phyloP scores from a whole-genome alignment of 139 green algal species.

The Picochlorum costavermella region DNA sequence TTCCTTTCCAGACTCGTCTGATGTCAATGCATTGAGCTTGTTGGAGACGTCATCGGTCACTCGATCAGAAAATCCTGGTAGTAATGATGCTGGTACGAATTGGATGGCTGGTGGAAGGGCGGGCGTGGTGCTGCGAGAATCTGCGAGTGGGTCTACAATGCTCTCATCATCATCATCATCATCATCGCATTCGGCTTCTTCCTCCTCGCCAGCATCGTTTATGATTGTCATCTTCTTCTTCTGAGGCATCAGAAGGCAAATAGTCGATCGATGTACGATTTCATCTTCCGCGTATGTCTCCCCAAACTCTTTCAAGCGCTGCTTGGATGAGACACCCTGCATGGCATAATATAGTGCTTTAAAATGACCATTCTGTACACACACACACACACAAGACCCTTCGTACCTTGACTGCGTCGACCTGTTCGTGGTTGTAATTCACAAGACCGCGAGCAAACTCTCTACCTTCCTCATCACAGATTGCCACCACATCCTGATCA shows the following conservation, averaged over 20 bases:
- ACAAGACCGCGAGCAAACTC: constrained; percentile 76
- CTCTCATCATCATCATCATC: constrained; percentile 17
- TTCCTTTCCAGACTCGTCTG: neutral
- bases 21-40: neutral
- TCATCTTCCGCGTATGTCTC: constrained; percentile 42
- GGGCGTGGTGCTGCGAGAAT: constrained; percentile 1
- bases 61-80: neutral
- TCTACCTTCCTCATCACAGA: constrained; percentile 54
- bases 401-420: constrained; percentile 29
- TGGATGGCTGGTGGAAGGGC: neutral
- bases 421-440: constrained; percentile 60
- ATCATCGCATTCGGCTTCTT: constrained; percentile 3
- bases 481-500: constrained; percentile 56
- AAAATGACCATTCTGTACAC: too few relatives aligned
- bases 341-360: neutral
- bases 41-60: neutral
- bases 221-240: neutral
- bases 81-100: constrained; percentile 15
- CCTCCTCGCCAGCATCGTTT: neutral
- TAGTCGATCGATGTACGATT: constrained; percentile 55
- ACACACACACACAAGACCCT: too few relatives aligned
- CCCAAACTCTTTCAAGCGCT: constrained; percentile 35
- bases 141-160: constrained; percentile 1
- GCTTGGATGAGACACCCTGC: constrained; percentile 36
- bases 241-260: constrained; percentile 33